Conservation (phyloP, 192 early-diverging fungal genomes). For the Coemansia aciculifera region DNA sequence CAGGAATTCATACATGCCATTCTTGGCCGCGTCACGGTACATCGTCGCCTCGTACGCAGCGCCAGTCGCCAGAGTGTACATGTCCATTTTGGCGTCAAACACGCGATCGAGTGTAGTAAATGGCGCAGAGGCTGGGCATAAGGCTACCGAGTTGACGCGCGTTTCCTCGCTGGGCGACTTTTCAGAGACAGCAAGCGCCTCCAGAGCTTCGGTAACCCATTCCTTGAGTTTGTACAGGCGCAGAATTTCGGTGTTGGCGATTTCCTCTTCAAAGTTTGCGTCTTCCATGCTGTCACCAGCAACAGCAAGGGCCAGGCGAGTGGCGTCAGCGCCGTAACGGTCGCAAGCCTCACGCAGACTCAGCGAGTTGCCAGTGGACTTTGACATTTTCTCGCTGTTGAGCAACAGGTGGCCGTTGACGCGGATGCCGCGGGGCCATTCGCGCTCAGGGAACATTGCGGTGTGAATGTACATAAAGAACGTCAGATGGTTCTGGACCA, state of each 20-base stretch:
- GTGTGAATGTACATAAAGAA: slow-evolving; percentile 97
- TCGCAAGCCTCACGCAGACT: slow-evolving; percentile 76
- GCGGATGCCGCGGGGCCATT: slow-evolving; percentile 87
- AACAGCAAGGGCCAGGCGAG: slow-evolving; percentile 92
- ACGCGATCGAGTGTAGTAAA: slow-evolving; percentile 76
- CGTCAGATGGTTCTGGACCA: slow-evolving; percentile 96
- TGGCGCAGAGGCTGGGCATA: slow-evolving; percentile 57
- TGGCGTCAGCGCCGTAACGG: slow-evolving; percentile 95
- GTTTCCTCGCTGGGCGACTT: slow-evolving; percentile 47
- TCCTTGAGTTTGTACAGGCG: slow-evolving; percentile 87
- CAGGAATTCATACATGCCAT: slow-evolving; percentile 87
- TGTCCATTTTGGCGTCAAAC: slow-evolving; percentile 90
- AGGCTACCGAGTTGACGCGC: slow-evolving; percentile 33
- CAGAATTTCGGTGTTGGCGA: slow-evolving; percentile 93
- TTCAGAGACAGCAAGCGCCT: slow-evolving; percentile 54
- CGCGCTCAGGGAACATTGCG: slow-evolving; percentile 86
- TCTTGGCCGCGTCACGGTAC: slow-evolving; percentile 91
- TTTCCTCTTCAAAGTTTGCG: slow-evolving; percentile 96
- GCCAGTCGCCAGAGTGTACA: slow-evolving; percentile 66
- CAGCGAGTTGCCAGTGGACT: slow-evolving; percentile 96
- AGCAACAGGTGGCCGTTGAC: slow-evolving; percentile 94
- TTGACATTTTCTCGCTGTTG: slow-evolving; percentile 97
- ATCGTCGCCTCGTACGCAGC: slow-evolving; percentile 74
- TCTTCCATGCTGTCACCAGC: slow-evolving; percentile 96
- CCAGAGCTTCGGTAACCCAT: slow-evolving; percentile 79